Evolutionary conservation across 1,284 basidiomycete genomes (phyloP).

Genomic region (Xerocomus cyaneibrunnescens): DNA sequence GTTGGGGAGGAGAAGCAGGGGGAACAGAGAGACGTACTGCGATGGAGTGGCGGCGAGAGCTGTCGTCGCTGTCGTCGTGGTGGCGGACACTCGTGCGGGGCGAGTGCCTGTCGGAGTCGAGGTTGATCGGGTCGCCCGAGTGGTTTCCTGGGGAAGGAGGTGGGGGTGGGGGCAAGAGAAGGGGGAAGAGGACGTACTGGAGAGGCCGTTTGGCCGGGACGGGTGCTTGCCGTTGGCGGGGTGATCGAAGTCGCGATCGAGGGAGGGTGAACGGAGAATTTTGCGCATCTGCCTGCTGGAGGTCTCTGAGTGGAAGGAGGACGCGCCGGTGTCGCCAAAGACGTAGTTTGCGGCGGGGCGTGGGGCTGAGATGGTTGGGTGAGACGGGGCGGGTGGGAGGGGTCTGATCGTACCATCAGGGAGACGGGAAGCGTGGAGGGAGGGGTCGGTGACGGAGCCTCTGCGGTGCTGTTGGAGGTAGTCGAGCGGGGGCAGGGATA

Average conservation of each 20-base stretch:
- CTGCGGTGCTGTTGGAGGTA: slow-evolving; percentile 74
- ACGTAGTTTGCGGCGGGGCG: slow-evolving; percentile 68
- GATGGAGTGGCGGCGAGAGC: slow-evolving; percentile 65
- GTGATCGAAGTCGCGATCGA: slow-evolving; percentile 32
- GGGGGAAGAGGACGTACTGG: slow-evolving; percentile 23
- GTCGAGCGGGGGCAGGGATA: slow-evolving; percentile 68
- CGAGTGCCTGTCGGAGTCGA: slow-evolving; percentile 41
- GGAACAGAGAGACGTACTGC: slow-evolving; percentile 42
- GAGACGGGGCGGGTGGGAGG: slow-evolving; percentile 14
- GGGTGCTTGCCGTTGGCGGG: slow-evolving; percentile 15
- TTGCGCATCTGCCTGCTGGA: slow-evolving; percentile 48
- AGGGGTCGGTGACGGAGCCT: slow-evolving; percentile 78
- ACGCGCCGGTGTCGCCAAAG: slow-evolving; percentile 55
- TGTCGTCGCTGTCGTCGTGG: slow-evolving; percentile 56
- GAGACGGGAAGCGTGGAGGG: slow-evolving; percentile 53
- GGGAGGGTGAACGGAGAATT: slow-evolving; percentile 53
- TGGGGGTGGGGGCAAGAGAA: slow-evolving; percentile 1
- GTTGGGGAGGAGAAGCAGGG: neutral
- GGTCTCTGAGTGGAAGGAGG: slow-evolving; percentile 33
- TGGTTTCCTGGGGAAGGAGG: slow-evolving; percentile 30
- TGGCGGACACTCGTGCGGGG: slow-evolving; percentile 34
- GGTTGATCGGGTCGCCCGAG: slow-evolving; percentile 40
- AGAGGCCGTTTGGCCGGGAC: slow-evolving; percentile 22
- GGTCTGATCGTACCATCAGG: slow-evolving; percentile 18
- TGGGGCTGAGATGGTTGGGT: slow-evolving; percentile 36